phyloP scores from a whole-genome alignment of 371 early-diverging fungal genomes.

The Mucor plumbeus region DNA sequence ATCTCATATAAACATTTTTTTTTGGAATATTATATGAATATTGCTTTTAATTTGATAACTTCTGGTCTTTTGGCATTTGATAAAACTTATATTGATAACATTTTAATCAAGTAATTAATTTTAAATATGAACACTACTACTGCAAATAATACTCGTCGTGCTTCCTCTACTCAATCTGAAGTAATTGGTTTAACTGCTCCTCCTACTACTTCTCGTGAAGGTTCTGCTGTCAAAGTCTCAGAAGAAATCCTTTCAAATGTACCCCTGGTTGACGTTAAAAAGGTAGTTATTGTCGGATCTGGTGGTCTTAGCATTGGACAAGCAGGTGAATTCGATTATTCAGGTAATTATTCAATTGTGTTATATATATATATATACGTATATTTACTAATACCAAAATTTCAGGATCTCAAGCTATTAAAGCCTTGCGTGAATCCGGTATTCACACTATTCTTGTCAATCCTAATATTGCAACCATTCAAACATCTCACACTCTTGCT shows the following conservation, averaged over 20 bases:
- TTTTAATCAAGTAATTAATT: constrained; percentile 48
- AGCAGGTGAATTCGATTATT: constrained; percentile 98
- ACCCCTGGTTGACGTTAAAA: constrained; percentile 71
- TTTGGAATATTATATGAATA: constrained; percentile 38
- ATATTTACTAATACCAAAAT: background rate
- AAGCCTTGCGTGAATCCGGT: constrained; percentile 90
- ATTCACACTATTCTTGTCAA: constrained; percentile 91
- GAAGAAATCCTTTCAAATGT: constrained; percentile 58
- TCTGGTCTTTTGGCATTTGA: constrained; percentile 56
- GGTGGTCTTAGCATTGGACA: constrained; percentile 97
- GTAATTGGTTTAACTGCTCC: constrained; percentile 27
- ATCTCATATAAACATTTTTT: constrained; percentile 11
- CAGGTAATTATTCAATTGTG: constrained; percentile 58
- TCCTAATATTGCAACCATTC: constrained; percentile 97
- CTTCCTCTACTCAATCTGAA: constrained; percentile 15
- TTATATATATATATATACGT: background rate
- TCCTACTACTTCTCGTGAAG: constrained; percentile 34
- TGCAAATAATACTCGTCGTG: constrained; percentile 15
- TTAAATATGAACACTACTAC: constrained; percentile 13
- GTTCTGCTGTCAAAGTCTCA: constrained; percentile 54
- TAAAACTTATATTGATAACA: constrained; percentile 54
- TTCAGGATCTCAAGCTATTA: constrained; percentile 90
- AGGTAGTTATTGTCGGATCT: constrained; percentile 92
- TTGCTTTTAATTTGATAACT: constrained; percentile 53
- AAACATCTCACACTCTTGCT: constrained; percentile 93